These are phyloP conservation scores for Sindora glabra DNA, from an alignment of 306 rosid genomes.

Conservation along the genomic window DNA sequence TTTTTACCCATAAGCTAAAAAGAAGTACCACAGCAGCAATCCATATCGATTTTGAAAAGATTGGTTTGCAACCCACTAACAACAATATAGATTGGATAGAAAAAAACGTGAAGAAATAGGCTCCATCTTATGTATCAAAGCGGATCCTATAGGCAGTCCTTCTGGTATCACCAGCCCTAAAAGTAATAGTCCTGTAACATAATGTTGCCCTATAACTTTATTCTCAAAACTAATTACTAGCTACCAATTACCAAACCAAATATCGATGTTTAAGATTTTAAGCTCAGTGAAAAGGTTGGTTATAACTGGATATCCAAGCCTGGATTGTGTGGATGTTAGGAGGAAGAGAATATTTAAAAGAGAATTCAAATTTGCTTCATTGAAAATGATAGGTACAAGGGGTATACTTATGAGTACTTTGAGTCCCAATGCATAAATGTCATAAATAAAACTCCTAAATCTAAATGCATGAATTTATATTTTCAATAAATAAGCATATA, in stretches of 20 bases:
- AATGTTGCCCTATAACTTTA: constrained; percentile 54
- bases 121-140: constrained; percentile 36
- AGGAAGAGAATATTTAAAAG: constrained; percentile 23
- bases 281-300: constrained; percentile 43
- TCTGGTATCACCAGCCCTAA: constrained; percentile 48
- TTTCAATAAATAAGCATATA: no score
- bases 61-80: constrained; percentile 44
- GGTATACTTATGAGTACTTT: no score
- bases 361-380: no score
- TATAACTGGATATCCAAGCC: constrained; percentile 29
- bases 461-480: no score
- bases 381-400: no score
- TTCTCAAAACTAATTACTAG: constrained; percentile 19
- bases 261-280: constrained; percentile 44
- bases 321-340: constrained; percentile 27
- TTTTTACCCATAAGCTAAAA: constrained; percentile 24
- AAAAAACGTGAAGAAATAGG: constrained; percentile 14
- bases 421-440: no score
- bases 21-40: constrained; percentile 9
- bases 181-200: constrained; percentile 38
- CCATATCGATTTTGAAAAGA: constrained; percentile 28
- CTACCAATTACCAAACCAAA: no score
- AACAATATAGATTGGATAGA: constrained; percentile 58
- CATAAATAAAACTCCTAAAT: no score
- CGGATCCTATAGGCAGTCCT: constrained; percentile 62